Percentiles rank a stretch among this genome's conserved stretches.
Evolutionary conservation across 768 basidiomycete species (phyloP).

Genomic region (Butyriboletus loyo): DNA sequence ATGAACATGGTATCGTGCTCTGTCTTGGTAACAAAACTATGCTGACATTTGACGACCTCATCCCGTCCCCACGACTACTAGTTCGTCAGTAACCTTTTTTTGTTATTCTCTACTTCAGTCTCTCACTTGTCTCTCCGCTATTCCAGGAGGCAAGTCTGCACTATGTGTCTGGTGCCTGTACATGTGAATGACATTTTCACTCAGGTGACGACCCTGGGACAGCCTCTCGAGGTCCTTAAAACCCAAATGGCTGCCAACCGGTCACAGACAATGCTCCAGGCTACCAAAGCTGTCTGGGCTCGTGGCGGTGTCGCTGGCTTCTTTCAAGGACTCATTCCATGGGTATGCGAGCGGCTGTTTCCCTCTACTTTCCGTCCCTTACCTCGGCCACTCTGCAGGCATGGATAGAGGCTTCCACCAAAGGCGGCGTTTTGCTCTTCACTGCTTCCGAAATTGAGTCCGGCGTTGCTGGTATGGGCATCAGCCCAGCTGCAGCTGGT

Average conservation of each 20-base stretch:
- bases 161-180: not conserved
- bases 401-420: slow-evolving; percentile 99
- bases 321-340: slow-evolving; percentile 98
- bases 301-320: slow-evolving; percentile 88
- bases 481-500: slow-evolving; percentile 80
- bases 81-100: slow-evolving; percentile 42
- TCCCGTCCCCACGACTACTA: slow-evolving; percentile 14
- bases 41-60: slow-evolving; percentile 7
- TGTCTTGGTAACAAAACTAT: slow-evolving; percentile 26
- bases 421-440: slow-evolving; percentile 94
- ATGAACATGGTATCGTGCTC: slow-evolving; percentile 89
- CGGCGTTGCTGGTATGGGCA: slow-evolving; percentile 56
- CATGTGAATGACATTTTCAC: slow-evolving; percentile 1
- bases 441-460: slow-evolving; percentile 94
- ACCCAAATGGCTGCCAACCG: slow-evolving; percentile 99
- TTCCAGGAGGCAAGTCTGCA: slow-evolving; percentile 65
- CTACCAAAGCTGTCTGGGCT: slow-evolving; percentile 82
- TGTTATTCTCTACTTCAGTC: not conserved
- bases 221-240: slow-evolving; percentile 97
- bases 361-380: not conserved
- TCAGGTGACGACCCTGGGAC: slow-evolving; percentile 95
- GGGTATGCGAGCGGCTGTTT: slow-evolving; percentile 54
- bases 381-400: slow-evolving; percentile 50
- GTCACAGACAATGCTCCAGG: slow-evolving; percentile 84
- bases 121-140: slow-evolving; percentile 13